Conservation (phyloP, 2,329 filamentous ascomycete species). For the Dactylonectria estremocensis region DNA sequence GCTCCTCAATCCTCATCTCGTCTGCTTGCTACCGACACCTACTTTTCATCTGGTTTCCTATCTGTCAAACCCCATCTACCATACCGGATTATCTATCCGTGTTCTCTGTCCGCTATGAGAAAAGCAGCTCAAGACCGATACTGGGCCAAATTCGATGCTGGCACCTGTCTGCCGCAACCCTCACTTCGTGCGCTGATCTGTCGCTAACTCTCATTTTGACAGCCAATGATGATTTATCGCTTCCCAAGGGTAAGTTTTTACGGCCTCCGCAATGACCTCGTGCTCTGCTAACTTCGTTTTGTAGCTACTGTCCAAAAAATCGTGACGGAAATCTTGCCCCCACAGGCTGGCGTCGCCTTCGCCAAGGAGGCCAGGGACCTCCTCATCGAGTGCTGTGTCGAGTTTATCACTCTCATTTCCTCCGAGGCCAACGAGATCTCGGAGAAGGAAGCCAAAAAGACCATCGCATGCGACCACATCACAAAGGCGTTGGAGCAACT, state of each 20-base stretch:
- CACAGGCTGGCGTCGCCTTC: conserved; percentile 83
- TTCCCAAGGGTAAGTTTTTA: conserved; percentile 72
- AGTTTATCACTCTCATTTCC: conserved; percentile 99
- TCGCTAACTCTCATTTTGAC: conserved; percentile 52
- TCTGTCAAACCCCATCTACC: not conserved
- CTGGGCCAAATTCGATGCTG: conserved; percentile 46
- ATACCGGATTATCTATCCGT: not conserved
- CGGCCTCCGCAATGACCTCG: not conserved
- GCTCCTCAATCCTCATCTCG: conserved; percentile 4
- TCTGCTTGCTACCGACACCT: conserved; percentile 17
- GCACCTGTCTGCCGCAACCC: conserved; percentile 37
- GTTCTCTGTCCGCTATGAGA: conserved; percentile 33
- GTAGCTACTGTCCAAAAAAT: conserved; percentile 84
- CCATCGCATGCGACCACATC: conserved; percentile 97
- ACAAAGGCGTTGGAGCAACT: conserved; percentile 94
- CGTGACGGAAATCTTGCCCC: conserved; percentile 91
- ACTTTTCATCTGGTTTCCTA: conserved; percentile 32
- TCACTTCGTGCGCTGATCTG: not conserved
- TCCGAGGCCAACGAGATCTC: conserved; percentile 99
- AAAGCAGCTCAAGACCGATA: conserved; percentile 47
- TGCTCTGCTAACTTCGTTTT: conserved; percentile 45
- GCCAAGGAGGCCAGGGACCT: conserved; percentile 96
- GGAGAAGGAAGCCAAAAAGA: conserved; percentile 99
- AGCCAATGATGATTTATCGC: conserved; percentile 76
- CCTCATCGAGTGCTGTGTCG: conserved; percentile 98